These are phyloP conservation scores for Claviceps sp. DNA, from an alignment of 2,329 filamentous ascomycete species.

Conservation along the genomic window DNA sequence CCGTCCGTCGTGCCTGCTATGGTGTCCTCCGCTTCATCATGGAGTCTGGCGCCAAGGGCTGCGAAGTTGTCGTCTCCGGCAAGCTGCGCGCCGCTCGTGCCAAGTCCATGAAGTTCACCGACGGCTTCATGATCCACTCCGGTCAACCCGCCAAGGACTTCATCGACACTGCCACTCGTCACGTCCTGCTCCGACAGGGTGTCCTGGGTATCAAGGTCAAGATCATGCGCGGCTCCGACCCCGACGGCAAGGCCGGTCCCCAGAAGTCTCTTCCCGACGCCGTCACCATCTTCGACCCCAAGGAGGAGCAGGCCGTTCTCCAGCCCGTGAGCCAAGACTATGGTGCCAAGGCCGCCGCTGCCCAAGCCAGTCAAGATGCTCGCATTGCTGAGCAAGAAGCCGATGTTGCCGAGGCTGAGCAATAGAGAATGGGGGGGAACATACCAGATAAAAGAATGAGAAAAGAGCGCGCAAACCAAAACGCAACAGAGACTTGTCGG, in stretches of 20 bases:
- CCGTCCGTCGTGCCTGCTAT: conserved; percentile 97
- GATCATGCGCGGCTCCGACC: conserved; percentile 99
- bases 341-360: conserved; percentile 76
- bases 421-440: conserved; percentile 19
- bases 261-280: conserved; percentile 96
- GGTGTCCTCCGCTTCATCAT: conserved; percentile 99
- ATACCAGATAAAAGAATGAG: background rate
- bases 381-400: conserved; percentile 44
- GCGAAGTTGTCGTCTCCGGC: conserved; percentile 97
- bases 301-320: conserved; percentile 93
- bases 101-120: conserved; percentile 99
- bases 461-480: background rate
- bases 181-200: conserved; percentile 99
- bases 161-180: conserved; percentile 95
- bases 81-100: conserved; percentile 98
- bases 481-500: background rate
- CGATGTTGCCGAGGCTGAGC: conserved; percentile 33
- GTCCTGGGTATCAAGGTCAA: conserved; percentile 99
- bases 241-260: conserved; percentile 96
- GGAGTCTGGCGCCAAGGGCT: conserved; percentile 99
- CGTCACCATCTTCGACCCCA: conserved; percentile 99
- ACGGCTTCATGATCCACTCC: conserved; percentile 99
- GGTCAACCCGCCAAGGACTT: conserved; percentile 99
- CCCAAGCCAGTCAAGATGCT: conserved; percentile 50
- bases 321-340: conserved; percentile 98